A percentile compares a stretch with the other conserved stretches of the same genome.
phyloP scores from a whole-genome alignment of 2,329 filamentous ascomycete genomes.

The Huntiella savannae region DNA sequence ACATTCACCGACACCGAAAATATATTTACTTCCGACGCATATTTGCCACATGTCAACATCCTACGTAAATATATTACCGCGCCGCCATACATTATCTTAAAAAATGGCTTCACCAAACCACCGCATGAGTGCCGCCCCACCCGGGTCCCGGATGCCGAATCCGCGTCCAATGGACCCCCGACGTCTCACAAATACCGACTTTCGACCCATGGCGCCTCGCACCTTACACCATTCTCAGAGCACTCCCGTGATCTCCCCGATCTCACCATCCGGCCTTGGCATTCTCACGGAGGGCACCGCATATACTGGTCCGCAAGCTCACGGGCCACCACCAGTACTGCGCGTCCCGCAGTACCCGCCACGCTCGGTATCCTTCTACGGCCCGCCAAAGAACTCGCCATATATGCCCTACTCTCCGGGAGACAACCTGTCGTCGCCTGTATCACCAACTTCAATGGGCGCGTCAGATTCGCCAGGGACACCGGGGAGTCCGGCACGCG shows the following conservation, averaged over 20 bases:
- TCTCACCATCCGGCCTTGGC: background rate
- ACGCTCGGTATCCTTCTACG: slow-evolving; percentile 9
- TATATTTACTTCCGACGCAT: too few species aligned
- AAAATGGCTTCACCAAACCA: too few species aligned
- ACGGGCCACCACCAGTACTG: background rate
- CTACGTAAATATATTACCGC: too few species aligned
- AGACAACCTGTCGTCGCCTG: slow-evolving; percentile 3
- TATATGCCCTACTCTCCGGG: background rate
- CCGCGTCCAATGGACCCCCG: background rate
- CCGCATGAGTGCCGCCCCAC: too few species aligned
- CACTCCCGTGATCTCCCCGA: slow-evolving; percentile 6
- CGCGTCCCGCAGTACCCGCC: slow-evolving; percentile 5
- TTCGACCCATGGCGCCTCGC: background rate
- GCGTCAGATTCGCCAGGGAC: slow-evolving; percentile 2
- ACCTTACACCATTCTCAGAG: slow-evolving; percentile 9
- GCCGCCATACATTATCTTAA: background rate
- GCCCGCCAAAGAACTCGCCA: background rate
- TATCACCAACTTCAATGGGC: slow-evolving; percentile 4
- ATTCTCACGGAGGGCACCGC: background rate
- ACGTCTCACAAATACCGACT: background rate
- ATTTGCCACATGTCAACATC: too few species aligned
- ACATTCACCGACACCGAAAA: background rate
- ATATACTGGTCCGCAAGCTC: background rate
- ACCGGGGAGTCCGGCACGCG: background rate
- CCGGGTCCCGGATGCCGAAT: background rate